These are phyloP conservation scores for Spongospora subterranea DNA, from an alignment of 208 protist genomes.

Conservation along the genomic window DNA sequence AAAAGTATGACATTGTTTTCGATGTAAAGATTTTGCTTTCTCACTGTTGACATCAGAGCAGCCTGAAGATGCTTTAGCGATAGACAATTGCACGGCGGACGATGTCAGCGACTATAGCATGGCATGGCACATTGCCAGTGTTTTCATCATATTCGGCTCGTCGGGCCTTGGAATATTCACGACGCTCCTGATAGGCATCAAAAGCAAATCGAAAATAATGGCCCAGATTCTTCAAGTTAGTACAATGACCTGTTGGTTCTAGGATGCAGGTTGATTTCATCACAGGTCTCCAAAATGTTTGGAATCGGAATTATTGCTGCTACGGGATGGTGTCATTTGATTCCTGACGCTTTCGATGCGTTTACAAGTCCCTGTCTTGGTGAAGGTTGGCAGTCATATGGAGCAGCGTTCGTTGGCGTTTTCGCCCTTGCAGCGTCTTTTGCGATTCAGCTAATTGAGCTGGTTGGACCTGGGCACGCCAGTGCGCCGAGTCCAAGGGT, in stretches of 20 bases:
- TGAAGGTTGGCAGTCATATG: neutral
- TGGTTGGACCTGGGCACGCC: neutral
- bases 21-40: neutral
- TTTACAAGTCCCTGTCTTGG: neutral
- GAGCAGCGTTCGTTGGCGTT: neutral
- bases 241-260: neutral
- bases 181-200: neutral
- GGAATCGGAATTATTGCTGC: constrained; percentile 50
- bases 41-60: neutral
- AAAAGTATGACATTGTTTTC: too few species aligned
- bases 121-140: constrained; percentile 8
- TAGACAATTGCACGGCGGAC: neutral
- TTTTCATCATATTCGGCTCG: neutral
- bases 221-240: neutral
- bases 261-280: neutral
- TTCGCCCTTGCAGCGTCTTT: constrained; percentile 46
- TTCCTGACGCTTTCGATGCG: constrained; percentile 29
- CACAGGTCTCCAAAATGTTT: constrained; percentile 56
- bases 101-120: neutral
- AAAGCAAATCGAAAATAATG: neutral
- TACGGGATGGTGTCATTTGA: constrained; percentile 28
- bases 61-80: neutral
- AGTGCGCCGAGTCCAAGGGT: neutral
- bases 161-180: constrained; percentile 7
- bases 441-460: constrained; percentile 27